Evolutionary conservation across 2,329 filamentous ascomycete genomes (phyloP), one percentile per base, ranked within the genome.

Genomic region (Thermoascus crustaceus): DNA sequence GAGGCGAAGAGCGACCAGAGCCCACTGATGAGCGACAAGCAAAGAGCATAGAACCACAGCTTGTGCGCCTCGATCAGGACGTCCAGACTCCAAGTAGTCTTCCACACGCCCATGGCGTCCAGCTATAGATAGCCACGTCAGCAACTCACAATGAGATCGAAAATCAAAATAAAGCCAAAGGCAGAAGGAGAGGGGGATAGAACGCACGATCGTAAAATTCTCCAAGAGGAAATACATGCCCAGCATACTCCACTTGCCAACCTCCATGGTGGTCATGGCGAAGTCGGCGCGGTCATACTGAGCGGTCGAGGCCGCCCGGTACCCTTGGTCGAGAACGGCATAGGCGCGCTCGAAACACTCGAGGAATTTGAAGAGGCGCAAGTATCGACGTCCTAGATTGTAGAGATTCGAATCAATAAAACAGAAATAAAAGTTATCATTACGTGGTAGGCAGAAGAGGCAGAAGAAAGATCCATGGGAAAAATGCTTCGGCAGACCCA

Each of bases 201-300:
- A 19, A 61, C 81, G 68, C 41, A 77, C 64, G 31, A 83, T 69
- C 0, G 77, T 82, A 25, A 70, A 53, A 41, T 75, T 72, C 60
- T 87, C 82, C 39, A 84, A 64, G 14, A 82, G 60, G 37, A 81
- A 72, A 53, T 84, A 85, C 39, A 81, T 61, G 31, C 79, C 80
- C 33, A 80, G 68, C 48, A 76, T 76, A 5, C 71, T 72, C 58
- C 70, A 73, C 32, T 71, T 69, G 10, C 71, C 59, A 4, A 80
- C 61, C 23, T 77, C 73, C 2, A 83, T 23, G 4, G 34, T 61
- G 60, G 57, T 41, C 61, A 71, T 17, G 47, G 54, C 33, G 62
- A 67, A 27, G 3, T 45, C 43, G 34, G 34, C 42, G 45, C 32
- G 16, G 40, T 39, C 7, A 5, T 7, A 3, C n/a, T 14, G 25